Percentiles rank a stretch among this genome's conserved stretches.
phyloP scores from a whole-genome alignment of 1,284 basidiomycete genomes.

The Fistulina hepatica region DNA sequence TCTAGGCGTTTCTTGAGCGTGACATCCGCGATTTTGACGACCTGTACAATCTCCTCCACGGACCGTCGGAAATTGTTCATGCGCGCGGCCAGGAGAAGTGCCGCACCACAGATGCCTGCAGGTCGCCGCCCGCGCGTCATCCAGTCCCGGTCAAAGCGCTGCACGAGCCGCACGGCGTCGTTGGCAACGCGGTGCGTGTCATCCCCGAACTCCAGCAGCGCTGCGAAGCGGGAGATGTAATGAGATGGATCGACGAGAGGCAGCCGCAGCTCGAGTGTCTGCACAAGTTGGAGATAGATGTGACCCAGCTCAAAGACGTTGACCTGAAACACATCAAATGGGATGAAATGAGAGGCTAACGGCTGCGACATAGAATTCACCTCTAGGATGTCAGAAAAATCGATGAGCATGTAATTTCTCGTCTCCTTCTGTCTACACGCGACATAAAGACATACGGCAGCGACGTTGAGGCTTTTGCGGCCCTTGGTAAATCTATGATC shows the following conservation, averaged over 20 bases:
- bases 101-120: constrained; percentile 95
- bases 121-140: constrained; percentile 92
- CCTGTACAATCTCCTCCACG: constrained; percentile 92
- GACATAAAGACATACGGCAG: constrained; percentile 92
- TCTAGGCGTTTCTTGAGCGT: constrained; percentile 92
- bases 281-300: constrained; percentile 90
- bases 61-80: constrained; percentile 97
- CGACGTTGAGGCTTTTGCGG: constrained; percentile 84
- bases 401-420: constrained; percentile 93
- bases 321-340: too few relatives aligned
- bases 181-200: constrained; percentile 87
- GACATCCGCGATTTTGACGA: constrained; percentile 95
- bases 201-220: constrained; percentile 94
- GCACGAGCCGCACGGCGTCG: constrained; percentile 89
- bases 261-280: constrained; percentile 79
- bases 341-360: constrained; percentile 4
- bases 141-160: constrained; percentile 96
- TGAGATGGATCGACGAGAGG: constrained; percentile 94
- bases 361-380: constrained; percentile 27
- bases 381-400: constrained; percentile 89
- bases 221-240: constrained; percentile 93
- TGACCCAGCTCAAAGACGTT: constrained; percentile 98
- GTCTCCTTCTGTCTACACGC: constrained; percentile 89
- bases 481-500: constrained; percentile 93
- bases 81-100: constrained; percentile 86